Evolutionary conservation across 2,329 filamentous ascomycete genomes (phyloP).

Genomic region (Blastomyces parvus): DNA sequence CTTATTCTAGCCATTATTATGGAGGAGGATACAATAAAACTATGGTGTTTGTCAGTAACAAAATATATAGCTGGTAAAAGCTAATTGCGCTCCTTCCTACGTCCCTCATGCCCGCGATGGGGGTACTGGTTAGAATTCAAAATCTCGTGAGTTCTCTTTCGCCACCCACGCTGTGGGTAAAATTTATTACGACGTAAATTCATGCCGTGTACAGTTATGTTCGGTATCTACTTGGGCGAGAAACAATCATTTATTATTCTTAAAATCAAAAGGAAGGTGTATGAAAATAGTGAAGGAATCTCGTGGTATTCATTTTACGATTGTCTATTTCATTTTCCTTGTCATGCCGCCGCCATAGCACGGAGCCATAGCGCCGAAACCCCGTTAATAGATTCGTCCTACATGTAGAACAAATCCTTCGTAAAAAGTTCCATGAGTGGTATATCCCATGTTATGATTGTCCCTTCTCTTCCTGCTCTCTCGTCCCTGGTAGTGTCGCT

Average conservation of each 20-base stretch:
- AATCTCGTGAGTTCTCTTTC: too few species aligned
- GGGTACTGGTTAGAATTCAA: too few species aligned
- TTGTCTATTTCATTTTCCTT: not conserved
- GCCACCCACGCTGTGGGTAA: too few species aligned
- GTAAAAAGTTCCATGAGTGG: not conserved
- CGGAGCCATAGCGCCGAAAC: not conserved
- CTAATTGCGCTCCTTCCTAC: not conserved
- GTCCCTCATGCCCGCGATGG: not conserved
- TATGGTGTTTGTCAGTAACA: not conserved
- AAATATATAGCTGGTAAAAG: not conserved
- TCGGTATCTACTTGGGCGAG: too few species aligned
- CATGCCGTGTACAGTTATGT: too few species aligned
- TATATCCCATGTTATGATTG: constrained; percentile 1
- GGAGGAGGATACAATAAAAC: not conserved
- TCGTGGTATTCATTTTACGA: not conserved
- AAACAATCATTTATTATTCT: too few species aligned
- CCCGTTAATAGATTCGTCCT: not conserved
- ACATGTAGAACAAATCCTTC: not conserved
- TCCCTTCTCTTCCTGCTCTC: not conserved
- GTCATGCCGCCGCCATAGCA: not conserved
- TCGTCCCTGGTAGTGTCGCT: not conserved
- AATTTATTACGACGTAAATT: too few species aligned
- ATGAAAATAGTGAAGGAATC: not conserved
- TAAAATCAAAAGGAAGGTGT: not conserved
- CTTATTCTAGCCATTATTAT: not conserved